Evolutionary conservation across 2,329 filamentous ascomycete species (phyloP).

Genomic region (Diaporthe longicolla): DNA sequence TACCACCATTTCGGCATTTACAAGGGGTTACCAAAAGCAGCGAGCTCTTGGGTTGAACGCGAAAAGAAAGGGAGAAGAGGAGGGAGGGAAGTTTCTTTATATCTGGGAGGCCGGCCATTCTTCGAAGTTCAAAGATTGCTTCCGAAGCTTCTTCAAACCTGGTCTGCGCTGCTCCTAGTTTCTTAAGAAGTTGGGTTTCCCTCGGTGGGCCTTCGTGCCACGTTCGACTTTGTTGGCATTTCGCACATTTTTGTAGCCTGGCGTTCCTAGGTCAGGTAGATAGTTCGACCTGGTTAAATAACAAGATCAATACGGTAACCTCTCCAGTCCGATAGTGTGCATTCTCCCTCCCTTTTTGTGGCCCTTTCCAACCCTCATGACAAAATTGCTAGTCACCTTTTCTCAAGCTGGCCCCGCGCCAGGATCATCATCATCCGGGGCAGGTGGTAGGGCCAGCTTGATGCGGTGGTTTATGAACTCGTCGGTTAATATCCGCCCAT

Average conservation of each 20-base stretch:
- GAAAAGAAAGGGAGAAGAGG: background rate
- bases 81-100: background rate
- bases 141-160: background rate
- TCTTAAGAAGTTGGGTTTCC: background rate
- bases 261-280: slow-evolving; percentile 39
- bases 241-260: slow-evolving; percentile 34
- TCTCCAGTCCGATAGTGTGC: background rate
- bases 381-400: background rate
- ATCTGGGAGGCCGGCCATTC: background rate
- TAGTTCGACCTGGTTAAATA: slow-evolving; percentile 26
- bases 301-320: slow-evolving; percentile 13
- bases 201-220: background rate
- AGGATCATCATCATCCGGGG: slow-evolving; percentile 16
- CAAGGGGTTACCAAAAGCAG: slow-evolving; percentile 27
- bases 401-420: slow-evolving; percentile 23
- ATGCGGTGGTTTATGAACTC: slow-evolving; percentile 84
- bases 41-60: slow-evolving; percentile 29
- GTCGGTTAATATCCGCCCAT: slow-evolving; percentile 81
- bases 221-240: background rate
- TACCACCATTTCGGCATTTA: slow-evolving; percentile 29
- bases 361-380: background rate
- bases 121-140: background rate
- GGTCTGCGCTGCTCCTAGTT: background rate
- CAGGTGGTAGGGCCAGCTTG: slow-evolving; percentile 59
- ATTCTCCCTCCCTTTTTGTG: background rate